Conservation (phyloP, 1,284 basidiomycete species). For the Ceratobasidium sp. region DNA sequence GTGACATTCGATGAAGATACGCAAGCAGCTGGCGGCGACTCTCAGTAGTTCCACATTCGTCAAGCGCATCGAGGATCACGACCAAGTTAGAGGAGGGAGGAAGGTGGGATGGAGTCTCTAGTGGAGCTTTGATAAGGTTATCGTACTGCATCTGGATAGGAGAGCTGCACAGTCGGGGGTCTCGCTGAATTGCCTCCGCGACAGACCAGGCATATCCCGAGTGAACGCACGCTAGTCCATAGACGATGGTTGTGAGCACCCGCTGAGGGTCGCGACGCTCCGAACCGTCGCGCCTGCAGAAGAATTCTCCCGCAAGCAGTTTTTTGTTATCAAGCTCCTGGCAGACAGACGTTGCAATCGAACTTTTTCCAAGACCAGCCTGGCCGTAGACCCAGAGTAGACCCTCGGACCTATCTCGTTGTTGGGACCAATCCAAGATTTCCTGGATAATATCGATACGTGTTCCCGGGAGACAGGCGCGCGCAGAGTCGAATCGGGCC, state of each 20-base stretch:
- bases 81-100: background rate
- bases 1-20: background rate
- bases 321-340: constrained; percentile 25
- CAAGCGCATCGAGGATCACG: constrained; percentile 36
- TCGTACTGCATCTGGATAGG: background rate
- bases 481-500: background rate
- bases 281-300: constrained; percentile 53
- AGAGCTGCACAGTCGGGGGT: background rate
- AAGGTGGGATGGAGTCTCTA: no score
- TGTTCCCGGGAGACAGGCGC: background rate
- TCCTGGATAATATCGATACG: background rate
- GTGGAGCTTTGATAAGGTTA: background rate
- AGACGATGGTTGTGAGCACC: constrained; percentile 32
- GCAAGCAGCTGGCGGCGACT: background rate
- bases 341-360: constrained; percentile 52
- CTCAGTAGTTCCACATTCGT: constrained; percentile 33
- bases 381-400: constrained; percentile 52
- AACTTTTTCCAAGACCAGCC: constrained; percentile 52
- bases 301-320: constrained; percentile 53
- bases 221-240: constrained; percentile 7
- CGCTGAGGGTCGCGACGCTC: constrained; percentile 20
- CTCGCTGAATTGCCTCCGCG: background rate
- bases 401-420: background rate
- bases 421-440: background rate
- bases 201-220: background rate